Evolutionary conservation across 208 protist genomes (phyloP).

Genomic region (Trypanosoma caninum): DNA sequence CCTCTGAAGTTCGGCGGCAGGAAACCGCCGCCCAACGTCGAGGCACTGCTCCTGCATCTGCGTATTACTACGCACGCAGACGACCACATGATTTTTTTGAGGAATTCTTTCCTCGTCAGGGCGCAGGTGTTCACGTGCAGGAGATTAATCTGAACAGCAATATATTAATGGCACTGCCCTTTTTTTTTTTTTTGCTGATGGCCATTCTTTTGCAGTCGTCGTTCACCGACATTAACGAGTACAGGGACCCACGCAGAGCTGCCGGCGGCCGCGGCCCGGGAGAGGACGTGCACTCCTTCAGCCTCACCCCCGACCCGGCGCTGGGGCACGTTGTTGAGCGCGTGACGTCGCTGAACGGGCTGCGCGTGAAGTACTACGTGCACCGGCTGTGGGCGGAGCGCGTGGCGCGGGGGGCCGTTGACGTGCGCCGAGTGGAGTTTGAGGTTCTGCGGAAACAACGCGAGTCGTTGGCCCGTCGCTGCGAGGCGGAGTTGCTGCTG

Average conservation of each 20-base stretch:
- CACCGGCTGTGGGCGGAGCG: constrained; percentile 38
- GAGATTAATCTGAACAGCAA: constrained; percentile 40
- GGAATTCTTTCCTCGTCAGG: constrained; percentile 48
- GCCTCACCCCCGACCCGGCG: constrained; percentile 53
- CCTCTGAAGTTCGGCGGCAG: constrained; percentile 77
- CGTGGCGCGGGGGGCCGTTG: not conserved
- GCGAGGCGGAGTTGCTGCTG: constrained; percentile 75
- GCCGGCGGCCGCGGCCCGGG: too few relatives aligned
- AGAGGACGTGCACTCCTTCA: constrained; percentile 33
- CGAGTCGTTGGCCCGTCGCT: constrained; percentile 65
- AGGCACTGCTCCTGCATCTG: constrained; percentile 23
- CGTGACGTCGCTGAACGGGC: constrained; percentile 47
- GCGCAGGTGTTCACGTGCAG: constrained; percentile 13
- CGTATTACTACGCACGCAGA: constrained; percentile 5
- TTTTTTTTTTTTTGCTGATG: constrained; percentile 73
- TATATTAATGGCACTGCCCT: constrained; percentile 58
- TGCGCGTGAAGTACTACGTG: constrained; percentile 71
- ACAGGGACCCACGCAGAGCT: constrained; percentile 20
- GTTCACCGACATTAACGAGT: constrained; percentile 44
- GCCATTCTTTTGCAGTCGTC: constrained; percentile 66
- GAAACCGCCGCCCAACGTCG: constrained; percentile 46
- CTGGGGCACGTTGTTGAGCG: constrained; percentile 48
- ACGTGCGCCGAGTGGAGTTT: constrained; percentile 41
- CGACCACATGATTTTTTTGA: constrained; percentile 62
- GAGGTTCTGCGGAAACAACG: constrained; percentile 66